Base-by-base conservation (phyloP, 176 grass and related monocot species). In the Zoysia japonica region DNA sequence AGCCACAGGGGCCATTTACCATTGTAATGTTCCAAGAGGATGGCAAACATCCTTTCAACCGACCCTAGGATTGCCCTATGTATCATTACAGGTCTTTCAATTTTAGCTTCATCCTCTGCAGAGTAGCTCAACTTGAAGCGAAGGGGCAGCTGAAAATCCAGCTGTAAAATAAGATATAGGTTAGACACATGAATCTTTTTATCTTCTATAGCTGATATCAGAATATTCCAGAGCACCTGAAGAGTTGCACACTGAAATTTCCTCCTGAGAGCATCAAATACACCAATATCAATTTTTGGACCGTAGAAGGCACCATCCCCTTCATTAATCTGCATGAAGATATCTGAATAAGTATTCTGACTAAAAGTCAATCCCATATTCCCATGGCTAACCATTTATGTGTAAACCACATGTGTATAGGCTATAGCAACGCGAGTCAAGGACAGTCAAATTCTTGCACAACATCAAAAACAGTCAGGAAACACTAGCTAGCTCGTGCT, bases 1-100 rank as follows among this genome's bases (percentile, higher is more conserved):
- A 98, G 75, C 96, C 96, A 98, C 47, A 98, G 83, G 9, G 96
- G 96, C 96, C 96, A 98, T 83, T 98, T 98, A 80, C 96, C 96
- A 75, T 94, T 98, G 74, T 98, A 98, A 87, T 98, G 96, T 81
- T 98, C 96, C 85, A 98, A 88, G 72, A 98, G 92, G 82, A 98
- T 94, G 15, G 96, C 96, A 86, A 98, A 57, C 96, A 98, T 98
- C 71, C 96, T 88, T 88, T 98, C 96, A 64, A 98, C 96, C 69
- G 96, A 98, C 38, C 96, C 96, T 68, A 98, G 69, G 65, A 98
- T 94, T 45, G 92, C 92, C 47, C 96, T 92, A 84, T 95, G 96
- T 83, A 98, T 88, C 96, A 98, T 98, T 59, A 98, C 96, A 72
- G 96, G 96, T 65, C 90, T 98, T 85, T 94, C 96, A 65, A 91